Percentiles rank a stretch among this genome's conserved stretches.
Conservation (phyloP, 352 stramenopile species). For the Bremia lactucae region DNA sequence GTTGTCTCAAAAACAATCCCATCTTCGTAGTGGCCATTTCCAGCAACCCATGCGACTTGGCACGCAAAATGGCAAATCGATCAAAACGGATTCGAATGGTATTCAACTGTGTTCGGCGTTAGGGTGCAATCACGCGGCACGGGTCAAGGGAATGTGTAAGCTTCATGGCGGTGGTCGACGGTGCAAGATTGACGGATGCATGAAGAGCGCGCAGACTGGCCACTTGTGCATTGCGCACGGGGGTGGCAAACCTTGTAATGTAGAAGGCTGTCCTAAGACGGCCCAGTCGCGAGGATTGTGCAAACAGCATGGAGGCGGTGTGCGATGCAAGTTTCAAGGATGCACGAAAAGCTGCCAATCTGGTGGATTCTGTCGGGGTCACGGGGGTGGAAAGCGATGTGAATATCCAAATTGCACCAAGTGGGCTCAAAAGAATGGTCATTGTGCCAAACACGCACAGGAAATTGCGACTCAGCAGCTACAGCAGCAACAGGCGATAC, state of each 20-base stretch:
- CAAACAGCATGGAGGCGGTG: conserved; percentile 77
- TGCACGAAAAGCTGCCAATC: conserved; percentile 84
- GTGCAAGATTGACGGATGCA: conserved; percentile 83
- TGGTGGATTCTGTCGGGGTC: conserved; percentile 73
- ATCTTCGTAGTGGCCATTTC: conserved; percentile 14
- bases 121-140: conserved; percentile 67
- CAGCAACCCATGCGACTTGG: conserved; percentile 30
- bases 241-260: conserved; percentile 74
- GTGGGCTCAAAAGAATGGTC: conserved; percentile 81
- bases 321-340: conserved; percentile 79
- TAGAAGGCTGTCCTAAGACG: conserved; percentile 78
- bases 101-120: conserved; percentile 65
- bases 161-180: conserved; percentile 63
- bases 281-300: conserved; percentile 76
- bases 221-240: conserved; percentile 80
- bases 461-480: conserved; percentile 56
- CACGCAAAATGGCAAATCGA: conserved; percentile 46
- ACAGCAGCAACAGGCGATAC: conserved; percentile 33
- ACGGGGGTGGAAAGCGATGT: conserved; percentile 78
- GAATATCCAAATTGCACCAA: conserved; percentile 79
- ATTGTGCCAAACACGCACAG: conserved; percentile 81
- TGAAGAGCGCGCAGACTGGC: conserved; percentile 80
- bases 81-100: conserved; percentile 36
- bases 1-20: conserved; percentile 34
- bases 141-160: conserved; percentile 83